Evolutionary conservation across 768 basidiomycete species (phyloP), one percentile per base, ranked within the genome.

Genomic region (Xerocomus brunneocitrinus): DNA sequence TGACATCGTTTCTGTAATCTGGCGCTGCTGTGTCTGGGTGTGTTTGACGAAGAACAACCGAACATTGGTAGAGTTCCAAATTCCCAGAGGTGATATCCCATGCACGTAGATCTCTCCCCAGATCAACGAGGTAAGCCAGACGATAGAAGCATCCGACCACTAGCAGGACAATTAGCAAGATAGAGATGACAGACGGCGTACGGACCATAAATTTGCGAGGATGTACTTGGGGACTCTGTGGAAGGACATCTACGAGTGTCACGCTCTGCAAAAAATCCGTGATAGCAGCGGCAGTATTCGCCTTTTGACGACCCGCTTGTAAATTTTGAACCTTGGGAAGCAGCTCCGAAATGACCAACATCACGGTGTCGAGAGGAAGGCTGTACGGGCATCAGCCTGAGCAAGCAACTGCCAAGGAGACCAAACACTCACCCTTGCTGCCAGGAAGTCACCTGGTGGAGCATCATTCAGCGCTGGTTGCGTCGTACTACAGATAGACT

Each of bases 61-160:
- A 28, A 97, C 91, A 46, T 83, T 87, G 13, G 94, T 97, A 19
- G 84, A 81, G 59, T 90, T 91, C 93, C 95, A 98, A 40, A 95
- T 83, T 12, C 89, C 91, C 24, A 93, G 74, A 1, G 89, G 88
- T 2, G 85, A 82, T 83, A 95, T 89, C 5, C 86, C 89, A 44
- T 88, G 85, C 22, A 97, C 88, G 65, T 95, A 99, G 19, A 95
- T 81, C 66, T 95, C 91, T 38, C 97, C 95, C 94, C 95, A 99
- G 22, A 95, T 85, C 49, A 98, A 73, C 1, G 91, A 93, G 4
- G 93, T 90, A 35, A 95, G 77, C 95, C 97, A 98, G 16, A 94
- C 79, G 54, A 89, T 76, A 3, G 92, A 94, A 2, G 91, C 86
- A 59, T 94, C 89, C 12, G 93, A 89, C 94, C 94, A 97, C 91